These are phyloP conservation scores for Nemania sp. DNA, from an alignment of 2,329 filamentous ascomycete species.

Conservation along the genomic window DNA sequence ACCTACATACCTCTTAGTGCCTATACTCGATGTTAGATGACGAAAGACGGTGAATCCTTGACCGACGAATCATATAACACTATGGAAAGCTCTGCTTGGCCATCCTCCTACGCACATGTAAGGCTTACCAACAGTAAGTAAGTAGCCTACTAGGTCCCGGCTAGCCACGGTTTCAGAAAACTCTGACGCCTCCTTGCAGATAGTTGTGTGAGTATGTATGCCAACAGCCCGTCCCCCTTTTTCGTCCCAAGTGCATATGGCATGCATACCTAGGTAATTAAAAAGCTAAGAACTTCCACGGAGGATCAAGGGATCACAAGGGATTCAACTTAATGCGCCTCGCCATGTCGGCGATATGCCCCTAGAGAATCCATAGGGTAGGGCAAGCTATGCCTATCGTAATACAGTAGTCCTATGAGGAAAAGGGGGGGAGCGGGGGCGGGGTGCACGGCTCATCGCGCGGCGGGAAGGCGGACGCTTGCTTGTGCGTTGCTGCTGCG, in stretches of 20 bases:
- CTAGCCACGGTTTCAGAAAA: neutral
- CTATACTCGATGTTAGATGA: slow-evolving; percentile 6
- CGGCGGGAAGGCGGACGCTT: slow-evolving; percentile 31
- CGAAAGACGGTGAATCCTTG: neutral
- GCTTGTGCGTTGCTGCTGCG: slow-evolving; percentile 22
- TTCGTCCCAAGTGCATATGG: neutral
- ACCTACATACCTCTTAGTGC: neutral
- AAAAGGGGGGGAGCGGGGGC: slow-evolving; percentile 1
- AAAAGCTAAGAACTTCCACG: neutral
- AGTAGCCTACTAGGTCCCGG: neutral
- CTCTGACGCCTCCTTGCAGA: neutral
- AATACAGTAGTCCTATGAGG: neutral
- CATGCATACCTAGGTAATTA: too few species aligned
- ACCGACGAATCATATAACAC: slow-evolving; percentile 18
- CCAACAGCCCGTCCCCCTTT: neutral
- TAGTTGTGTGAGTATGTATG: neutral
- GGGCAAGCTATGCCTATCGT: neutral
- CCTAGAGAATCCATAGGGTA: neutral
- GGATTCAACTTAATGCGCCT: slow-evolving; percentile 2
- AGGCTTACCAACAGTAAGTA: slow-evolving; percentile 2
- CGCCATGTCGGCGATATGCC: slow-evolving; percentile 1
- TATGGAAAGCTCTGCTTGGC: too few species aligned
- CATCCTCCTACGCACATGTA: neutral
- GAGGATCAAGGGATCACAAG: neutral
- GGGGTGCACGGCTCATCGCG: slow-evolving; percentile 21